Evolutionary conservation across 352 stramenopile genomes (phyloP).

Genomic region (Globisporangium mamillatum): DNA sequence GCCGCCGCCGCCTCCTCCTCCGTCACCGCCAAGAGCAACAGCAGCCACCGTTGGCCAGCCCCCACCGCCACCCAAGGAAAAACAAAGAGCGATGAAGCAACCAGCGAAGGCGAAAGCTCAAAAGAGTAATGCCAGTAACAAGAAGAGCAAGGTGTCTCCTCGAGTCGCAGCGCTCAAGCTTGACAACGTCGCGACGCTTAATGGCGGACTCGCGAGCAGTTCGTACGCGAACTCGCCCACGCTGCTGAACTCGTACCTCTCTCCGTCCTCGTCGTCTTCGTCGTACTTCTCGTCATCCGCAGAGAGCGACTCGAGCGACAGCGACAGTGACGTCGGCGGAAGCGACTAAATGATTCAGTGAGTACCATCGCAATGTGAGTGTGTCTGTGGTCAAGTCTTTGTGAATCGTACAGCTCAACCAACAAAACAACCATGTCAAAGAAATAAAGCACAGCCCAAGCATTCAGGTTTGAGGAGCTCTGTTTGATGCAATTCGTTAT

Average conservation of each 20-base stretch:
- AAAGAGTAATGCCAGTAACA: not conserved
- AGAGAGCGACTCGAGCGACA: constrained; percentile 67
- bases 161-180: constrained; percentile 17
- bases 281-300: constrained; percentile 77
- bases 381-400: constrained; percentile 7
- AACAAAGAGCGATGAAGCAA: constrained; percentile 13
- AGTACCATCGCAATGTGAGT: not conserved
- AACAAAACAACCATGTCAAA: constrained; percentile 4
- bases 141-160: constrained; percentile 14
- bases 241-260: constrained; percentile 62
- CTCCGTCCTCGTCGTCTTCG: constrained; percentile 69
- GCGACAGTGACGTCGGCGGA: constrained; percentile 30
- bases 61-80: constrained; percentile 16
- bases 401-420: not conserved
- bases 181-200: constrained; percentile 4
- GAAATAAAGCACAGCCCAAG: not conserved
- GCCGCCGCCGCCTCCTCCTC: constrained; percentile 14
- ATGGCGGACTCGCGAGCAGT: not conserved
- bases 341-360: constrained; percentile 31
- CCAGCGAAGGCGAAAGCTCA: constrained; percentile 22
- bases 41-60: constrained; percentile 12
- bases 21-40: constrained; percentile 8
- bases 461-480: not conserved
- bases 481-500: not conserved
- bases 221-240: constrained; percentile 33